Base-by-base conservation (phyloP, 306 rosid species). In the Vigna angularis region DNA sequence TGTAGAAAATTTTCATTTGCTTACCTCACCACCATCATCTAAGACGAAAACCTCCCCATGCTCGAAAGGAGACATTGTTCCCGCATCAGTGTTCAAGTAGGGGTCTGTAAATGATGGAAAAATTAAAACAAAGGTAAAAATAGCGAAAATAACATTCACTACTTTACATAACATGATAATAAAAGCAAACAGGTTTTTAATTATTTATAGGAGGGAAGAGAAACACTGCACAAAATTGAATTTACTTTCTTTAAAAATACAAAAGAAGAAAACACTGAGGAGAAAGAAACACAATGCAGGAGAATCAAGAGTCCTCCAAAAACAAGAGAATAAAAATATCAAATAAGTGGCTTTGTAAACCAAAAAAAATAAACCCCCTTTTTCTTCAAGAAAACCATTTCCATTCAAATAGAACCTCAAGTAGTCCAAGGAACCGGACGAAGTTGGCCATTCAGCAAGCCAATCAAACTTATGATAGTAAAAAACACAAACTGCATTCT, bases 21-120 rank as follows among this genome's bases (percentile, higher is more conserved):
- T 83, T 90, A 92, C 97, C 97, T 92, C 97, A 0, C 97, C 97
- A 0, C 96, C 97, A 73, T 92, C 97, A 45, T 92, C 97, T 71
- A 92, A 80, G 82, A 92, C 97, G 74, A 87, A 92, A 58, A 92
- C 97, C 80, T 92, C 97, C 64, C 97, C 93, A 53, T 92, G 97
- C 82, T 90, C 93, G 74, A 92, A 92, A 61, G 97, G 96, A 75
- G 97, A 90, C 97, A 92, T 92, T 51, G 96, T 90, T 52, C 97
- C 96, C 0, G 97, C 97, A 87, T 92, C 96, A 1, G 96, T 92
- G 87, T 92, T 92, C 75, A 92, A 84, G 83, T 92, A 92, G 55
- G 97, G 97, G 79, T 92, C 96, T 92, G 87, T 87, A 86, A 51
- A 58, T 15, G 57, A 67, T 15, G 58, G 66, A 52, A 48, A 58